These are phyloP conservation scores for Gossypium gossypioides DNA, from an alignment of 441 rosid genomes.

Conservation along the genomic window DNA sequence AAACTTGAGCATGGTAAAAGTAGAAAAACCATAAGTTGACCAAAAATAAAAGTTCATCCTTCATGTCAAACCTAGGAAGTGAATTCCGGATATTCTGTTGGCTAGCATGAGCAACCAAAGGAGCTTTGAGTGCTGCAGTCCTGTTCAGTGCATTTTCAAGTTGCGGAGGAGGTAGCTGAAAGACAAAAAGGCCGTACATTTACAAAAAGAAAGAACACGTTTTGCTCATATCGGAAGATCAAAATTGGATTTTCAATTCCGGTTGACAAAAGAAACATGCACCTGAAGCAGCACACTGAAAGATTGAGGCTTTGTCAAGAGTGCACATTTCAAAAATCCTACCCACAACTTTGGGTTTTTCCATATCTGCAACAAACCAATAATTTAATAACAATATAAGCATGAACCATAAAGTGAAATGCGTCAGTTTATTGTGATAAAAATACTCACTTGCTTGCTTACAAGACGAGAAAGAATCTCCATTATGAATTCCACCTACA, in stretches of 20 bases:
- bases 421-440: conserved; percentile 16
- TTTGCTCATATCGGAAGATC: neutral
- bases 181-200: conserved; percentile 3
- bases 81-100: conserved; percentile 66
- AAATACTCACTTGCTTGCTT: conserved; percentile 72
- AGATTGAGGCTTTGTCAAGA: conserved; percentile 82
- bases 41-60: neutral
- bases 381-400: conserved; percentile 12
- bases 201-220: conserved; percentile 5
- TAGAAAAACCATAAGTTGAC: no score
- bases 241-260: neutral
- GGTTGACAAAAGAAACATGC: conserved; percentile 14
- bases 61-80: conserved; percentile 60
- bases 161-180: conserved; percentile 92
- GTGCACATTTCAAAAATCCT: conserved; percentile 90
- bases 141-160: conserved; percentile 81
- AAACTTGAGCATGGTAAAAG: no score
- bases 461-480: conserved; percentile 94
- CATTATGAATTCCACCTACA: conserved; percentile 85
- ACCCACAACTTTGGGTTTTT: conserved; percentile 96
- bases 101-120: conserved; percentile 77
- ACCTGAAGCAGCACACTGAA: conserved; percentile 93
- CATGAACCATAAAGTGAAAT: neutral
- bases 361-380: conserved; percentile 69
- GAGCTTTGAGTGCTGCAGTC: conserved; percentile 58